Evolutionary conservation across 2,329 filamentous ascomycete genomes (phyloP).

Genomic region (Penicillium sp.): DNA sequence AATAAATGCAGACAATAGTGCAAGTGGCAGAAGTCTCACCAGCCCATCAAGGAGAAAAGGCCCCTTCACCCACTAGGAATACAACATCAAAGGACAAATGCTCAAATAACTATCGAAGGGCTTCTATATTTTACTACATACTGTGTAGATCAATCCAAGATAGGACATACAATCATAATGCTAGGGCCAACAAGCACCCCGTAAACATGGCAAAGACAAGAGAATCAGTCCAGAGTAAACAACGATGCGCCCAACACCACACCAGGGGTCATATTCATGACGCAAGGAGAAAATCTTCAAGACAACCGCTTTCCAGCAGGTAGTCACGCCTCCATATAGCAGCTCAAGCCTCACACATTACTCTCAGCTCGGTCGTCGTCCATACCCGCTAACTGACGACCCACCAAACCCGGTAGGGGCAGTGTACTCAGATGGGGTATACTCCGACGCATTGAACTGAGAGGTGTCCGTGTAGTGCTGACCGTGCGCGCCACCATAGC

Average conservation of each 20-base stretch:
- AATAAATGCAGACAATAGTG: no score
- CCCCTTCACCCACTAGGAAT: no score
- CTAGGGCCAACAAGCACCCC: background rate
- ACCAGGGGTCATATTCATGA: slow-evolving; percentile 31
- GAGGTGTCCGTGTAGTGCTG: slow-evolving; percentile 27
- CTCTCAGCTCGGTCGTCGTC: slow-evolving; percentile 8
- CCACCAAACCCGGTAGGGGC: slow-evolving; percentile 11
- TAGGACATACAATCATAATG: slow-evolving; percentile 15
- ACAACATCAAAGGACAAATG: no score
- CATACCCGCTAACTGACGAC: slow-evolving; percentile 25
- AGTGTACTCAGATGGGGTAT: slow-evolving; percentile 14
- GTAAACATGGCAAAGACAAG: slow-evolving; percentile 12
- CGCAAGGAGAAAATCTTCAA: slow-evolving; percentile 18
- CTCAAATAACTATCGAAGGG: background rate
- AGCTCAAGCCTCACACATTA: background rate
- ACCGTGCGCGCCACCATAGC: slow-evolving; percentile 42
- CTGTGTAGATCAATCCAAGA: slow-evolving; percentile 1
- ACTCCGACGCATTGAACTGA: slow-evolving; percentile 7
- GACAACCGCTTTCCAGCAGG: slow-evolving; percentile 18
- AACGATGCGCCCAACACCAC: slow-evolving; percentile 34
- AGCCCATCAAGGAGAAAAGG: no score
- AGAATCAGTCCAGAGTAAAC: slow-evolving; percentile 11
- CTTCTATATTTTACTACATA: slow-evolving; percentile 6
- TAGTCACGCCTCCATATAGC: background rate
- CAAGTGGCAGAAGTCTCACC: no score